Evolutionary conservation across 2,329 filamentous ascomycete genomes (phyloP).

Genomic region (Talaromyces sp.): DNA sequence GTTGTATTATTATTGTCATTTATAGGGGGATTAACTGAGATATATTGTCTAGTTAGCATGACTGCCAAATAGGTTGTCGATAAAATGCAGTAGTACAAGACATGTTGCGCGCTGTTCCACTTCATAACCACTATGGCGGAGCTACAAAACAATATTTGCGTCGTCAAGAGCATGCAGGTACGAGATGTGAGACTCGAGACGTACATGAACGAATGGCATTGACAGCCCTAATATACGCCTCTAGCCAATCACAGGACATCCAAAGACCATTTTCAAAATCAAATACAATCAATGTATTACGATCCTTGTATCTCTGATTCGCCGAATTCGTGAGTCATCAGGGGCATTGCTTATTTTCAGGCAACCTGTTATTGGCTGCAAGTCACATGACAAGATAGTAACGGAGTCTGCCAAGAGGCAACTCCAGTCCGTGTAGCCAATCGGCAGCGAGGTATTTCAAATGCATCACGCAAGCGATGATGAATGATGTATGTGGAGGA

Average conservation of each 20-base stretch:
- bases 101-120: neutral
- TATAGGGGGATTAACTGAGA: neutral
- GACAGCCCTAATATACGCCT: neutral
- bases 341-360: neutral
- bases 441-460: conserved; percentile 28
- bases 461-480: conserved; percentile 21
- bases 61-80: neutral
- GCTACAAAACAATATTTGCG: neutral
- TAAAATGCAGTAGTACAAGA: neutral
- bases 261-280: neutral
- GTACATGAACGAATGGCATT: no score
- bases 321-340: neutral
- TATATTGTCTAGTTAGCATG: neutral
- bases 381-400: neutral
- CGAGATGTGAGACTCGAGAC: neutral
- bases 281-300: neutral
- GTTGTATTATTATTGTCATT: neutral
- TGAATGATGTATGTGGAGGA: conserved; percentile 22
- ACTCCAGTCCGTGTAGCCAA: conserved; percentile 24
- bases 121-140: neutral
- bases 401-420: neutral
- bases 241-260: neutral
- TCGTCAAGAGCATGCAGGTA: neutral
- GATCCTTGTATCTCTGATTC: neutral
- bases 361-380: neutral